Percentiles rank a stretch among this genome's conserved stretches.
phyloP scores from a whole-genome alignment of 2,329 filamentous ascomycete species.

The Talaromyces sp. region DNA sequence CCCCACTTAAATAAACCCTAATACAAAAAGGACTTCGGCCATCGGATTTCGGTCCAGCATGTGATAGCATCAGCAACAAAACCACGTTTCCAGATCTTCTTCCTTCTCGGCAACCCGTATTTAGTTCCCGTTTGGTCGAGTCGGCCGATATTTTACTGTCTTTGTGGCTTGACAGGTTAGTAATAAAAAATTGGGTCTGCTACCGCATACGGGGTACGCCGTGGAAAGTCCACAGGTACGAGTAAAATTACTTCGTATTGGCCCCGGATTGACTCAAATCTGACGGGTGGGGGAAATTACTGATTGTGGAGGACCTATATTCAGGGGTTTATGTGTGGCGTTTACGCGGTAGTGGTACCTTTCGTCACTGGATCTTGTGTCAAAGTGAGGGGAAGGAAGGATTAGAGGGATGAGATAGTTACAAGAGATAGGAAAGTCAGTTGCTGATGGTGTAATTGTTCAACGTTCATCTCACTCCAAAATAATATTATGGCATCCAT shows the following conservation, averaged over 20 bases:
- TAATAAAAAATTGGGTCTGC: not conserved
- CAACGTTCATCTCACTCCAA: not conserved
- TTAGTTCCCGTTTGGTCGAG: not conserved
- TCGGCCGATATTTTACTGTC: not conserved
- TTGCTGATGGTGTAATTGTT: not conserved
- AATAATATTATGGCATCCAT: not conserved
- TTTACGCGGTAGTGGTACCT: not conserved
- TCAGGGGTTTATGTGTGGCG: not conserved
- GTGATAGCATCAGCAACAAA: not conserved
- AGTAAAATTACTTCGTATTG: not conserved
- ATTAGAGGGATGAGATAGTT: not conserved
- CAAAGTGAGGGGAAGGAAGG: not conserved
- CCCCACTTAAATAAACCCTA: not conserved
- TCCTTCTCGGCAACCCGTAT: not conserved
- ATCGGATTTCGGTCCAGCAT: slow-evolving; percentile 1
- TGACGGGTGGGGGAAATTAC: not conserved
- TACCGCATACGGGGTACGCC: not conserved
- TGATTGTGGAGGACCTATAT: not conserved
- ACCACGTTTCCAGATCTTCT: not conserved
- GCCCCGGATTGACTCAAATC: not conserved
- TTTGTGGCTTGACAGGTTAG: not conserved
- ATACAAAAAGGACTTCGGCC: not conserved
- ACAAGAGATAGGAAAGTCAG: not conserved
- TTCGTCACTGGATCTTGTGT: not conserved
- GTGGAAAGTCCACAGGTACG: not conserved